Base-by-base conservation (phyloP, 352 stramenopile species). In the Phytopythium mirpurense region DNA sequence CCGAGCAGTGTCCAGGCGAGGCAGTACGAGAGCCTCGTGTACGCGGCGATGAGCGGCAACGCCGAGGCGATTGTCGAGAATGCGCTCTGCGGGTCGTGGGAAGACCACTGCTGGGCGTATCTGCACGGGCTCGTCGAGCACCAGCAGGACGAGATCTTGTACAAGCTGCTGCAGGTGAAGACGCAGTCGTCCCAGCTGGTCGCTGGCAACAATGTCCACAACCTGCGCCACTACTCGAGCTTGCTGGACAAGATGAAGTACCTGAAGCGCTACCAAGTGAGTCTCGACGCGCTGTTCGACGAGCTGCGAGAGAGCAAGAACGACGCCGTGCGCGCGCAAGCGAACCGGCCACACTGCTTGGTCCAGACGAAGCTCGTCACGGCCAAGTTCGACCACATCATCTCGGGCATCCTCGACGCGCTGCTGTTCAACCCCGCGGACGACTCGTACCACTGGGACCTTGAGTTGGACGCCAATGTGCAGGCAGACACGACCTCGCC, bases 61-160 rank as follows among this genome's bases (percentile, higher is more conserved):
- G 68, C 86, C 34, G 62, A 75, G 16, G 75, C 78, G 11, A 68
- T 95, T 54, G 72, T 74, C 2, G 68, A 74, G 42, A 91, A 78
- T 18, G 62, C 72, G 41, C 44, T 90, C n/a, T 92, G 80, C 27
- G 78, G 86, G 45, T 88, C 41, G 31, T 95, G 84, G 84, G 84
- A 95, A 51, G 80, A 95, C 45, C 84, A 95, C 51, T 88, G 82
- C 54, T 95, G 84, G 84, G 82, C 80, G 19, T 86, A 86, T 53
- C 54, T 93, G 8, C 67, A 84, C 21, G 80, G 70, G 5, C 83
- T 88, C 34, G 83, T 68, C 2, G 80, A 90, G 34, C 69, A 83
- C 18, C 66, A 90, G 55, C 57, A 87, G n/a, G 84, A 95, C 43
- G 78, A 88, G 32, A 67, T 75, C 3, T 47, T 93, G 23, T 68